Evolutionary conservation across 768 basidiomycete genomes (phyloP).

Genomic region (Coprinopsis strossmayeri): DNA sequence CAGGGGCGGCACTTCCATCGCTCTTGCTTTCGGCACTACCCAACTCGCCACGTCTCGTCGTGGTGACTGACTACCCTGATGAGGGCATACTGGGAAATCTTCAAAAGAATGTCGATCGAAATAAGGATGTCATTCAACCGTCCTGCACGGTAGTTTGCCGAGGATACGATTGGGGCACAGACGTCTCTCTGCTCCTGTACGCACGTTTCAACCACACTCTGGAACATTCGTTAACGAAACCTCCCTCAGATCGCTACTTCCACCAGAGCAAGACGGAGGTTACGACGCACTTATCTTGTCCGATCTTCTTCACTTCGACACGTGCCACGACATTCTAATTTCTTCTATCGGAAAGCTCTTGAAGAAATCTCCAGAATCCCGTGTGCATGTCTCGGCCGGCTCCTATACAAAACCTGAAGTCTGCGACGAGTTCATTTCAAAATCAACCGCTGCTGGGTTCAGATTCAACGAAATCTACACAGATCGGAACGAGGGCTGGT

Average conservation of each 20-base stretch:
- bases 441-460: constrained; percentile 34
- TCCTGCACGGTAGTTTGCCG: constrained; percentile 36
- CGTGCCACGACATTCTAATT: constrained; percentile 52
- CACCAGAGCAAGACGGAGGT: constrained; percentile 16
- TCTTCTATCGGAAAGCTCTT: constrained; percentile 45
- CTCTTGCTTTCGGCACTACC: constrained; percentile 44
- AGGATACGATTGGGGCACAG: constrained; percentile 64
- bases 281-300: constrained; percentile 64
- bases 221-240: background rate
- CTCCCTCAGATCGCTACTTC: constrained; percentile 15
- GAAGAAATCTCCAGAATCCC: constrained; percentile 28
- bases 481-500: constrained; percentile 33
- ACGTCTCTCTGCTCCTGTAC: constrained; percentile 41
- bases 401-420: constrained; percentile 49
- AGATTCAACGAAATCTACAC: constrained; percentile 37
- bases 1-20: constrained; percentile 64
- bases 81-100: constrained; percentile 53
- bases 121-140: constrained; percentile 27
- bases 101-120: constrained; percentile 45
- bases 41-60: constrained; percentile 43
- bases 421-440: constrained; percentile 46
- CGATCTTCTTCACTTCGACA: constrained; percentile 65
- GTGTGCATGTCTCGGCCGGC: constrained; percentile 58
- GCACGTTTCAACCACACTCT: constrained; percentile 14
- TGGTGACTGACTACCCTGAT: constrained; percentile 69